A percentile compares a stretch with the other conserved stretches of the same genome.
Conservation (phyloP, 73 alveolate genomes). For the Paramecium sonneborni region DNA sequence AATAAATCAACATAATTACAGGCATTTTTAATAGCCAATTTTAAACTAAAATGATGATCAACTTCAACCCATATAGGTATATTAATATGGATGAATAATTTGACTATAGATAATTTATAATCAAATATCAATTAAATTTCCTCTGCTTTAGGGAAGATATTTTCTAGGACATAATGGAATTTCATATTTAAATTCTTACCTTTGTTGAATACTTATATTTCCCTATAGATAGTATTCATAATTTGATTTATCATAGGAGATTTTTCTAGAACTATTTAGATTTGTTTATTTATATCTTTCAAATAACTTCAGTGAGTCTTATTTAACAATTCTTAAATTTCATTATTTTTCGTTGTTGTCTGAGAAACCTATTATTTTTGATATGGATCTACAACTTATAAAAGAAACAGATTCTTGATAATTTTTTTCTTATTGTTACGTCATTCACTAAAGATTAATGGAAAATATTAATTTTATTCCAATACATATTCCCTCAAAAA, state of each 20-base stretch:
- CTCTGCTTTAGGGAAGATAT: not conserved
- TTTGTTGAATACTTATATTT: not conserved
- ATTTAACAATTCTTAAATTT: not conserved
- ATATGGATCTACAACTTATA: not conserved
- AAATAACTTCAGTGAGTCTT: not conserved
- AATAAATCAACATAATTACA: not conserved
- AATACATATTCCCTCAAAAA: not conserved
- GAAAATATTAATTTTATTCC: not conserved
- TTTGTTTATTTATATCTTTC: not conserved
- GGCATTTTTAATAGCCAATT: not conserved
- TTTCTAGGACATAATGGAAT: conserved; percentile 7
- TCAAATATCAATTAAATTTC: not conserved
- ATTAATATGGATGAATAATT: not conserved
- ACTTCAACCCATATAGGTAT: conserved; percentile 22
- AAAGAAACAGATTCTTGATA: not conserved
- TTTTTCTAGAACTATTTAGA: not conserved
- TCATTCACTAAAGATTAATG: not conserved
- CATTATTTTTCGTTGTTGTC: not conserved
- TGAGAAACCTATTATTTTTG: not conserved
- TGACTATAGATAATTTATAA: not conserved
- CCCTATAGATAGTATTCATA: not conserved
- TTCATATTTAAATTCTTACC: no score
- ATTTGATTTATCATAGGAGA: not conserved
- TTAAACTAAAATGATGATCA: not conserved
- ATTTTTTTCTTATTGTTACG: not conserved